A percentile compares a stretch with the other conserved stretches of the same genome.
Conservation (phyloP, 2,329 filamentous ascomycete species). For the Botryosphaeria dothidea region DNA sequence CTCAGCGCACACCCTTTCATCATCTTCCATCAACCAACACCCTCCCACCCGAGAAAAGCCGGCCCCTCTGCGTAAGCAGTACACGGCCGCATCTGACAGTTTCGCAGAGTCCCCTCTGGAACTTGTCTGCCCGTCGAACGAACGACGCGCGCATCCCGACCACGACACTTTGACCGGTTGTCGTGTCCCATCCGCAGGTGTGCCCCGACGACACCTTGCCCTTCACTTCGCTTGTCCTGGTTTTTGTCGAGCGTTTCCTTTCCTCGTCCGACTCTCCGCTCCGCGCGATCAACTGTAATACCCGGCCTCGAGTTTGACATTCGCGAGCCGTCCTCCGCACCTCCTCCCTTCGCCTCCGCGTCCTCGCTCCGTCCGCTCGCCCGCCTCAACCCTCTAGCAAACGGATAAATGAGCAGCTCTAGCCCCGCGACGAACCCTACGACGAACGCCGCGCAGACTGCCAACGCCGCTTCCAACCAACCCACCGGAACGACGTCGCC, state of each 20-base stretch:
- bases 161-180: constrained; percentile 17
- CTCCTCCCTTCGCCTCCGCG: constrained; percentile 8
- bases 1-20: constrained; percentile 19
- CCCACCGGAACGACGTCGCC: constrained; percentile 53
- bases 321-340: constrained; percentile 23
- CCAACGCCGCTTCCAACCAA: constrained; percentile 50
- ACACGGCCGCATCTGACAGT: constrained; percentile 34
- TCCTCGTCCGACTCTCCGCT: constrained; percentile 15
- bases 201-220: constrained; percentile 11
- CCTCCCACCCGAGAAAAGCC: constrained; percentile 8
- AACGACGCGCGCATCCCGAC: background rate
- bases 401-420: constrained; percentile 62
- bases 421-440: constrained; percentile 52
- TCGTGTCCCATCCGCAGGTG: constrained; percentile 21
- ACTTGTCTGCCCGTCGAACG: constrained; percentile 27
- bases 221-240: constrained; percentile 18
- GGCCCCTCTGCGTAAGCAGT: constrained; percentile 17
- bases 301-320: constrained; percentile 32
- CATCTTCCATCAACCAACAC: constrained; percentile 19
- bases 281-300: constrained; percentile 25
- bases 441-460: constrained; percentile 48
- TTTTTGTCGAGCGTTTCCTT: constrained; percentile 17
- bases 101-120: constrained; percentile 42
- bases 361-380: constrained; percentile 24
- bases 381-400: constrained; percentile 17